phyloP scores from a whole-genome alignment of 176 grass and related monocot genomes.

The Eleusine indica region DNA sequence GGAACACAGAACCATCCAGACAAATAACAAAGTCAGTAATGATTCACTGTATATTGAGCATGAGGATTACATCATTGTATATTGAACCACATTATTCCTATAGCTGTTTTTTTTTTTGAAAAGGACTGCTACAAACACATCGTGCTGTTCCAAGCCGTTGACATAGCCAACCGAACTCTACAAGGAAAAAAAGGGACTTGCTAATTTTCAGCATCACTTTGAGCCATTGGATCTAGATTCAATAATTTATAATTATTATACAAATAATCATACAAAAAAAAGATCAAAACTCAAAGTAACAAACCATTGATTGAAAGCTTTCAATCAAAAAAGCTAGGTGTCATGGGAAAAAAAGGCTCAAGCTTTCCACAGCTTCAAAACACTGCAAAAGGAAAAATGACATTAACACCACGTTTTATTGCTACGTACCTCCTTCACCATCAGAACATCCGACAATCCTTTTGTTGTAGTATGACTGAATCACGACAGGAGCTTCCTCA shows the following conservation, averaged over 20 bases:
- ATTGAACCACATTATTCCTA: constrained; percentile 36
- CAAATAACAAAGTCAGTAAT: background rate
- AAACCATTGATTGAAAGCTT: no score
- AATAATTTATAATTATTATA: no score
- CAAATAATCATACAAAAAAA: no score
- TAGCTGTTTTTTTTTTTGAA: background rate
- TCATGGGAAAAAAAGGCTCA: background rate
- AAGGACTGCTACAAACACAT: background rate
- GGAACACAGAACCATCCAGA: background rate
- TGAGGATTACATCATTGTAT: background rate
- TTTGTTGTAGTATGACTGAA: constrained; percentile 70
- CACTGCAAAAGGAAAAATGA: background rate
- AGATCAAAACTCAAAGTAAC: no score
- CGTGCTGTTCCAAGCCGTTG: constrained; percentile 8
- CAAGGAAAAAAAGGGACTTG: background rate
- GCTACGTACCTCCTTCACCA: no score
- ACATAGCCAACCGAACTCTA: constrained; percentile 33
- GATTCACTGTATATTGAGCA: background rate
- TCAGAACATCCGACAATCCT: constrained; percentile 62
- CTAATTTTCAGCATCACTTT: no score
- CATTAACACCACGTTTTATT: background rate
- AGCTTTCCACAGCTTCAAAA: constrained; percentile 18
- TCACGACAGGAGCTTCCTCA: constrained; percentile 67
- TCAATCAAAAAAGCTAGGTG: no score
- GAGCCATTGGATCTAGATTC: no score